Base-by-base conservation (phyloP, 208 protist species). In the Willaertia magna region DNA sequence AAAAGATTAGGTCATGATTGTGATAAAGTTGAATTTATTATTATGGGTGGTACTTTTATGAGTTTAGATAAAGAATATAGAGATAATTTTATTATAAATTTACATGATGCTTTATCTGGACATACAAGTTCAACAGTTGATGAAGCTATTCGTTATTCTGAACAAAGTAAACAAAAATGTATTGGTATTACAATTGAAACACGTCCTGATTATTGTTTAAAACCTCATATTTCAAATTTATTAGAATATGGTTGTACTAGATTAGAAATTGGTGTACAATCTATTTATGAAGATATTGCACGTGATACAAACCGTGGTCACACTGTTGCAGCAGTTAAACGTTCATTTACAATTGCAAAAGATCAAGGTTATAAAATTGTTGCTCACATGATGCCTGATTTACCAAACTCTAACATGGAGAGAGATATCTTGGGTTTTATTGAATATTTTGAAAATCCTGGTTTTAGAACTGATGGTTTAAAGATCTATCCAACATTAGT, bases 21-120 rank as follows among this genome's bases (percentile, higher is more conserved):
- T 11, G 94, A 96, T 79, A 97, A 99, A 90, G 96, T 99, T 18
- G 98, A 99, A 90, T 97, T 98, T 61, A 96, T 99, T 44, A 92
- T 99, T 84, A 98, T 99, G 92, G 98, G 98, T 42, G 98, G 98
- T 47, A 99, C 98, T 30, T 99, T 99, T 92, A 97, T 99, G 92
- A 98, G 94, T 86, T 95, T 99, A 40, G 91, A 95, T 18, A 74
- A 89, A 22, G 89, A 91, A 2, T 99, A 99, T 90, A 89, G 97
- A 40, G 93, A 97, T 47, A 93, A 87, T 48, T 98, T 98, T 86
- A 93, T 98, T 61, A 88, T 88, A 59, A 93, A 93, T 79, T 89
- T 95, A 18, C 96, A 98, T 87, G 84, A 86, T 98, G 34, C 95
- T 96, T 84, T 94, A 95, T 88, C 94, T 93, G 47, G 87, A 96